Evolutionary conservation across 257 asterid species (phyloP).

Genomic region (Solanum chmielewskii): DNA sequence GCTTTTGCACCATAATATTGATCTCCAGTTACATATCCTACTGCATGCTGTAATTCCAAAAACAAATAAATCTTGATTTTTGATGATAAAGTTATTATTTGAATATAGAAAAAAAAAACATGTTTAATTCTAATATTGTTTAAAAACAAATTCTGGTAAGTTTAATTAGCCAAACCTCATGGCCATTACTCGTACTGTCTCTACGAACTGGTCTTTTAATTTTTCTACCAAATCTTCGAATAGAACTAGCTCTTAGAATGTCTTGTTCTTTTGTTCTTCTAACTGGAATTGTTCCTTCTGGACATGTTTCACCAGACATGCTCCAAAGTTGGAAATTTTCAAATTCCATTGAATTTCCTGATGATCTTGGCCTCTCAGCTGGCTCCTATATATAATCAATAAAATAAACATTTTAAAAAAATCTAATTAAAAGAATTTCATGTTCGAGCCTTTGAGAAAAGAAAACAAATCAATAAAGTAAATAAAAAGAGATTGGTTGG

Average conservation of each 20-base stretch:
- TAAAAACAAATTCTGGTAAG: too few relatives aligned
- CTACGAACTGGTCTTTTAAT: conserved; percentile 31
- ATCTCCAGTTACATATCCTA: conserved; percentile 79
- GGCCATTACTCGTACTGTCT: conserved; percentile 66
- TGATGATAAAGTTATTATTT: not conserved
- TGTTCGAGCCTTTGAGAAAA: not conserved
- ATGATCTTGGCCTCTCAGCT: conserved; percentile 57
- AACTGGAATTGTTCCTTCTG: conserved; percentile 69
- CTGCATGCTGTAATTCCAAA: conserved; percentile 53
- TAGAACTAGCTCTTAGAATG: conserved; percentile 43
- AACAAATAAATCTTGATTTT: not conserved
- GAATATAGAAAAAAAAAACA: not conserved
- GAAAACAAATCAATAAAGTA: not conserved
- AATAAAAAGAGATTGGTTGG: not conserved
- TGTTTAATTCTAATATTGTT: not conserved
- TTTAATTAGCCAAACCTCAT: conserved; percentile 45
- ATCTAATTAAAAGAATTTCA: too few relatives aligned
- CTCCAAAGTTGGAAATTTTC: conserved; percentile 75
- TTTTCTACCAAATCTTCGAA: conserved; percentile 52
- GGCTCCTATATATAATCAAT: conserved; percentile 37
- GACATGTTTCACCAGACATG: conserved; percentile 61
- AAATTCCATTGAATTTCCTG: conserved; percentile 19
- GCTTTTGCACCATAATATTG: conserved; percentile 85
- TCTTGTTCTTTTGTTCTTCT: conserved; percentile 70
- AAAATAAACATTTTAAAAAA: too few relatives aligned